A percentile compares a stretch with the other conserved stretches of the same genome.
Evolutionary conservation across 495 filamentous ascomycete species (phyloP).

Genomic region (Penicillium waksmanii): DNA sequence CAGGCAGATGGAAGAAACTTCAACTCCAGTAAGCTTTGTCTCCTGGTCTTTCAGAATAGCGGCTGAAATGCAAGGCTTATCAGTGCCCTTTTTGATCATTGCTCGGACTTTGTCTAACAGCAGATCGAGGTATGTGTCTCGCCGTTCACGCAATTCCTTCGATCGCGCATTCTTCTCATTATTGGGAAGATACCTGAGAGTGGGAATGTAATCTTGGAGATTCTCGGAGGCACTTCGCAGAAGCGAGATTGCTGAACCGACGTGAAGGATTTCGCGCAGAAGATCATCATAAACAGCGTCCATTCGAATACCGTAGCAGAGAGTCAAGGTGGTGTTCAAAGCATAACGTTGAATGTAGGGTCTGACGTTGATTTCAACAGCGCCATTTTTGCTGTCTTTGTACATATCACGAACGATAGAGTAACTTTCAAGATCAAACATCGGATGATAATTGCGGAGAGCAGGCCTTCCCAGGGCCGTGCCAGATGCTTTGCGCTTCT

Average conservation of each 20-base stretch:
- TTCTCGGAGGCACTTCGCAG: slow-evolving; percentile 55
- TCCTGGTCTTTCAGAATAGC: slow-evolving; percentile 56
- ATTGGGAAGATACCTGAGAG: slow-evolving; percentile 49
- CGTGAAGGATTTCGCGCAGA: slow-evolving; percentile 53
- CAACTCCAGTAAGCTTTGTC: slow-evolving; percentile 50
- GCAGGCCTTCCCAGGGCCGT: slow-evolving; percentile 50
- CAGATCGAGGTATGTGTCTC: slow-evolving; percentile 51
- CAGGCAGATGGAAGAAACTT: slow-evolving; percentile 54
- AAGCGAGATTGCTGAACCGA: slow-evolving; percentile 52
- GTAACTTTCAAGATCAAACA: slow-evolving; percentile 58
- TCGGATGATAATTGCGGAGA: slow-evolving; percentile 49
- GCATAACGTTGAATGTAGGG: slow-evolving; percentile 54
- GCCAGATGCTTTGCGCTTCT: slow-evolving; percentile 53
- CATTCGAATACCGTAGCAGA: slow-evolving; percentile 61
- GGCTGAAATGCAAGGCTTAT: slow-evolving; percentile 56
- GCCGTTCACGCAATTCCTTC: slow-evolving; percentile 47
- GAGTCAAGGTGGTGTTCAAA: slow-evolving; percentile 54
- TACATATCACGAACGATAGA: slow-evolving; percentile 51
- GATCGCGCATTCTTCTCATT: slow-evolving; percentile 52
- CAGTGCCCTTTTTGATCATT: slow-evolving; percentile 52
- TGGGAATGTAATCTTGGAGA: slow-evolving; percentile 55
- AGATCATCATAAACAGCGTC: slow-evolving; percentile 53
- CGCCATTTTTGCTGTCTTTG: slow-evolving; percentile 43
- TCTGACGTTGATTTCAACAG: slow-evolving; percentile 40
- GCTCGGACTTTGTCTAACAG: slow-evolving; percentile 51